Percentiles rank a stretch among this genome's conserved stretches.
phyloP scores from a whole-genome alignment of 306 rosid species.

The Sophora flavescens region DNA sequence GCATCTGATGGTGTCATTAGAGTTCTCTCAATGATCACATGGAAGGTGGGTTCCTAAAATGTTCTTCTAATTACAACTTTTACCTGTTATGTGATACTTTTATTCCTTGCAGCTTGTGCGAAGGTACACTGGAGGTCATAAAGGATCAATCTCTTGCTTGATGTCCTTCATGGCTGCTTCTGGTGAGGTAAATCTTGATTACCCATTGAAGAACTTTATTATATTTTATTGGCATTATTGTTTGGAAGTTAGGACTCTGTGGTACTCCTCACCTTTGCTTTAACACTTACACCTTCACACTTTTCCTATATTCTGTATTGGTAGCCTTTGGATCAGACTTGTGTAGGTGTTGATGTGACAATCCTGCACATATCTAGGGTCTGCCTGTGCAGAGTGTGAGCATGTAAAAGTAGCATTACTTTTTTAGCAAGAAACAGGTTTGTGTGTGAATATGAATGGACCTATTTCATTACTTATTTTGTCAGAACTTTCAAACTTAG shows the following conservation, averaged over 20 bases:
- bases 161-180: constrained; percentile 94
- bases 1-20: constrained; percentile 97
- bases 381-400: constrained; percentile 18
- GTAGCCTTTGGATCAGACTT: constrained; percentile 31
- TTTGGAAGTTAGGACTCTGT: neutral
- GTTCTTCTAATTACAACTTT: constrained; percentile 37
- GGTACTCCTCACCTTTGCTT: constrained; percentile 23
- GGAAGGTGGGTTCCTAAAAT: constrained; percentile 78
- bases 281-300: constrained; percentile 21
- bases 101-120: constrained; percentile 83
- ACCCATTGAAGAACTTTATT: constrained; percentile 39
- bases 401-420: neutral
- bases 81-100: constrained; percentile 44
- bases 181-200: constrained; percentile 81
- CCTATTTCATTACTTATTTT: constrained; percentile 1
- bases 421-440: neutral
- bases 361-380: constrained; percentile 17
- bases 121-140: constrained; percentile 96
- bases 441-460: constrained; percentile 7
- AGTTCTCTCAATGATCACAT: constrained; percentile 98
- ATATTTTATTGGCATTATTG: constrained; percentile 35
- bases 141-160: constrained; percentile 95
- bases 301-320: constrained; percentile 33
- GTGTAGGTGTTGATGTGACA: constrained; percentile 21
- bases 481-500: constrained; percentile 18